These are phyloP conservation scores for Xerocomus potaroensis DNA, from an alignment of 768 basidiomycete species.

Conservation along the genomic window DNA sequence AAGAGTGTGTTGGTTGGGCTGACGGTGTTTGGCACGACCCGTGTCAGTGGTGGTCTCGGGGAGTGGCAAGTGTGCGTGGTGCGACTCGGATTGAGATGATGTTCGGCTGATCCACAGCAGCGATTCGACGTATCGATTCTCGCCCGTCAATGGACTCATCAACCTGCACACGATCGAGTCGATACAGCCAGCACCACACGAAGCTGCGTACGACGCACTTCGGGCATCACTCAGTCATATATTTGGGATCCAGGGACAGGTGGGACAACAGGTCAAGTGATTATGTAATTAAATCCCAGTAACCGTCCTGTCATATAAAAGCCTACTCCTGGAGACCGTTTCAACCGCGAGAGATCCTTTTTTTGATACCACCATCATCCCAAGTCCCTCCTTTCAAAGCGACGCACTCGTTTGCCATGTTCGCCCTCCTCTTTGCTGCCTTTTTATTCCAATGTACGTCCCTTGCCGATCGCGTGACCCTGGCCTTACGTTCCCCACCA, in stretches of 20 bases:
- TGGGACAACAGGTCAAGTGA: no score
- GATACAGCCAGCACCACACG: constrained; percentile 75
- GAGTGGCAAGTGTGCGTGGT: constrained; percentile 69
- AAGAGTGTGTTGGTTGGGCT: constrained; percentile 56
- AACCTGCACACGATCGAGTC: constrained; percentile 63
- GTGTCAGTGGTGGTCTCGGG: constrained; percentile 58
- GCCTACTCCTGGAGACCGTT: not conserved
- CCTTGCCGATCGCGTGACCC: not conserved
- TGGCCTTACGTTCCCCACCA: constrained; percentile 1
- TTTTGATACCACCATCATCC: constrained; percentile 4
- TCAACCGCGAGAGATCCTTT: not conserved
- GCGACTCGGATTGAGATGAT: not conserved
- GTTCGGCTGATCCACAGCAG: constrained; percentile 32
- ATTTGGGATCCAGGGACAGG: no score
- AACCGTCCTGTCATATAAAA: constrained; percentile 1
- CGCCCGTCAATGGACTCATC: constrained; percentile 61
- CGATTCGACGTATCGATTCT: constrained; percentile 70
- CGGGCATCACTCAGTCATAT: constrained; percentile 29
- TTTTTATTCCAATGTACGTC: constrained; percentile 43
- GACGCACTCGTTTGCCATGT: constrained; percentile 31
- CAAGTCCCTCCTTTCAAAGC: constrained; percentile 15
- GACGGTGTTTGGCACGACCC: constrained; percentile 51
- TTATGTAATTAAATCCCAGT: constrained; percentile 13
- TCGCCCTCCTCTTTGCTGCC: constrained; percentile 43
- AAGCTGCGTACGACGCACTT: constrained; percentile 63